Percentiles rank a stretch among this genome's conserved stretches.
These are phyloP conservation scores for Carex sylvatica DNA, from an alignment of 202 grass and related monocot species.

Conservation along the genomic window DNA sequence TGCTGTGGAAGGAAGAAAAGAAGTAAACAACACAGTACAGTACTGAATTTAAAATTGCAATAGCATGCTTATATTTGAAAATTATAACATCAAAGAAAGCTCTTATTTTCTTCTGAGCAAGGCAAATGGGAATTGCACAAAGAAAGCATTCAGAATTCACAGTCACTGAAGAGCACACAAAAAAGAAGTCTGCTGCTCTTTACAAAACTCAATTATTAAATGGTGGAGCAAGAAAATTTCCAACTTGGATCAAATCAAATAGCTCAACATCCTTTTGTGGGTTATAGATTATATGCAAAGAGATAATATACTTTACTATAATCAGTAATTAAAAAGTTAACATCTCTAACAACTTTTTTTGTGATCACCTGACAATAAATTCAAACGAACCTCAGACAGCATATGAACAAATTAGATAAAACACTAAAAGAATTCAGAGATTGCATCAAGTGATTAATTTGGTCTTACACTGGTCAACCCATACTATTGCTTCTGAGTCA, in stretches of 20 bases:
- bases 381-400: background rate
- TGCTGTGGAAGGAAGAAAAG: background rate
- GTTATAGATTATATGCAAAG: background rate
- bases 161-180: background rate
- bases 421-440: background rate
- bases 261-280: background rate
- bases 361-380: background rate
- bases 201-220: background rate
- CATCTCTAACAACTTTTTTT: background rate
- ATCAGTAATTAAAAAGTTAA: background rate
- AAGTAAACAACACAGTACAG: background rate
- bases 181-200: background rate
- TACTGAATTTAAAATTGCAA: background rate
- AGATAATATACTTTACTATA: background rate
- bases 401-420: background rate
- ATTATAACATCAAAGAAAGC: background rate
- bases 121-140: background rate
- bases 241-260: background rate
- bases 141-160: slow-evolving; percentile 4
- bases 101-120: background rate
- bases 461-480: background rate
- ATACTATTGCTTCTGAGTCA: background rate
- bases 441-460: background rate
- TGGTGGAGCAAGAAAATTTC: background rate
- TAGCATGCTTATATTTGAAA: background rate